Evolutionary conservation across 1,284 basidiomycete genomes (phyloP), one percentile per base, ranked within the genome.

Genomic region (Tilletia horrida): DNA sequence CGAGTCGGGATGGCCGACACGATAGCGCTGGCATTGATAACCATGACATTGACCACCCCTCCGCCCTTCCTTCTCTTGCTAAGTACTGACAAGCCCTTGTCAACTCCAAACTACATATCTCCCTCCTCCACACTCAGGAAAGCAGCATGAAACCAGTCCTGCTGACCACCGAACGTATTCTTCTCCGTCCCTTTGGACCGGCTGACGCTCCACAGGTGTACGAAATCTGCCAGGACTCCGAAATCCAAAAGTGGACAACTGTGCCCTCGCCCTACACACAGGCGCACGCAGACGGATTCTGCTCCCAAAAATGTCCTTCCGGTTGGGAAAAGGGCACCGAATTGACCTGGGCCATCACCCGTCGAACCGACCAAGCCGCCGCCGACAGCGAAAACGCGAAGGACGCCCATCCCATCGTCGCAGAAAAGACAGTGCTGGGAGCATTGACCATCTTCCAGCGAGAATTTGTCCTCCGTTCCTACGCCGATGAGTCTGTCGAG

Each of bases 171-270:
- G 13, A 18, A 18, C 50, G 50, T 4, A 18, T 55, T 14, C 50
- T 55, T 7, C 50, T 55, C 50, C 50, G 50, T 27, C 50, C 50
- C 50, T 55, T 55, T 25, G 21, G 6, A 27, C 50, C 50, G 7
- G 25, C 50, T 14, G 50, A 55, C 16, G 50, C 50, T 25, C 13
- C n/a, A 18, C 21, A 23, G 13, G 50, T 55, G n/a, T 55, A 25
- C 50, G 21, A 55, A 16, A 14, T 25, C n/a, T 55, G 50, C 16
- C 50, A 55, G 25, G 50, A 55, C 23, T 7, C 50, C 16, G 21
- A 55, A 23, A 55, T 55, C 25, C 50, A 55, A 21, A 18, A 25
- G 4, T 55, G 50, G 50, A 55, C 50, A 27, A 55, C 50, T 21
- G 50, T 55, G 25, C 50, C 25, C 21, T 55, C 25, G n/a, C 50